Evolutionary conservation across 805 yeast species (phyloP), one percentile per base, ranked within the genome.

Genomic region (Candida maesae): DNA sequence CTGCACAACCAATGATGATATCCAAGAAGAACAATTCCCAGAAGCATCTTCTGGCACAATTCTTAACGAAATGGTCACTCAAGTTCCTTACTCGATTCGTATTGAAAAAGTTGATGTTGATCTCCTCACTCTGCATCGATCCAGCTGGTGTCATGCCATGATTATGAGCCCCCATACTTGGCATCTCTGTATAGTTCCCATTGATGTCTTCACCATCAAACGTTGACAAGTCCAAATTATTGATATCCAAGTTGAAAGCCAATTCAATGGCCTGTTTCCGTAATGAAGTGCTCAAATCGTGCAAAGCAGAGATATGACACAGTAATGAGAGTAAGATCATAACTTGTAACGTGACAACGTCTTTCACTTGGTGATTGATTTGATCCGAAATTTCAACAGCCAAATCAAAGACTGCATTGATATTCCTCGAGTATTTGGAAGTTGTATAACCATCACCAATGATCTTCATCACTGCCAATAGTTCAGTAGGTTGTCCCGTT

Each of bases 21-120:
- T 74, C 80, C 38, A 74, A 62, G 50, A 73, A 74, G 49, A 70
- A 69, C 6, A 73, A 51, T 41, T 74, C 80, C 79, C 79, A 74
- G 45, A 72, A 67, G 10, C 73, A 63, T 42, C 76, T 60, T 40
- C 79, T 61, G 5, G 69, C 68, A 30, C 63, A 42, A 12, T 58
- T 60, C 18, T 51, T 48, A 7, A 59, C 13, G 11, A 42, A 35
- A 4, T 26, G 27, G 3, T 46, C 56, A 11, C 45, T 41, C 31
- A 57, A 26, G 8, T 28, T 44, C 20, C 60, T 40, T 14, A 53
- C 51, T 39, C 61, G 50, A 20, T 33, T 38, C 0, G 50, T 55
- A 38, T 49, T 55, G 33, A 39, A 44, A 35, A 52, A 57, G 33
- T 56, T 56, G 18, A 52, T 46, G 31, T 53, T 55, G 17, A 51